Conservation (phyloP, 1,284 basidiomycete genomes). For the Cystobasidiaceae sp. region DNA sequence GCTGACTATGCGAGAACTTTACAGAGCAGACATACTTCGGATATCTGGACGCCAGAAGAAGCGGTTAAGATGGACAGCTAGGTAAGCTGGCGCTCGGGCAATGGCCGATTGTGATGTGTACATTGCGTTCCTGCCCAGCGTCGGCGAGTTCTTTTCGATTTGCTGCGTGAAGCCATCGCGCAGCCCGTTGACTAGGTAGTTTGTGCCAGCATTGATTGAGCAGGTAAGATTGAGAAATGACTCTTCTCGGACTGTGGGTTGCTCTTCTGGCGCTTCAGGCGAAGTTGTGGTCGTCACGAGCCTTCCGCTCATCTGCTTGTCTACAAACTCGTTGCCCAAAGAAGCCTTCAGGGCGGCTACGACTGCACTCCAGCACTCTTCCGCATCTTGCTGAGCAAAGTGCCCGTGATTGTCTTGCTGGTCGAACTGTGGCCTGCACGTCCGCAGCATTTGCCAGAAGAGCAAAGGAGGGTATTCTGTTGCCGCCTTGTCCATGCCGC, state of each 20-base stretch:
- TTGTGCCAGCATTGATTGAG: constrained; percentile 79
- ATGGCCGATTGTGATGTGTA: constrained; percentile 82
- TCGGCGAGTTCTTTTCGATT: constrained; percentile 77
- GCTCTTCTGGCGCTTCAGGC: constrained; percentile 72
- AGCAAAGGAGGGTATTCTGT: constrained; percentile 69
- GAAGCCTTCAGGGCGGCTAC: constrained; percentile 67
- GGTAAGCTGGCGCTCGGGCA: constrained; percentile 71
- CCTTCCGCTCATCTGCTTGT: constrained; percentile 77
- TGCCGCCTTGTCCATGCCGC: constrained; percentile 66
- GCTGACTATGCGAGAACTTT: neutral
- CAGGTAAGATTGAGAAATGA: constrained; percentile 84
- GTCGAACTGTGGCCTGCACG: constrained; percentile 84
- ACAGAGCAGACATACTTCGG: constrained; percentile 57
- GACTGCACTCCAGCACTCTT: constrained; percentile 86
- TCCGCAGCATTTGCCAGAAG: constrained; percentile 58
- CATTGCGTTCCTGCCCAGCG: constrained; percentile 69
- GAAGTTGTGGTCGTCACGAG: constrained; percentile 73
- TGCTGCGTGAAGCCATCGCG: constrained; percentile 64
- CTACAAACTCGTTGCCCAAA: constrained; percentile 62
- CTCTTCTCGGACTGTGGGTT: constrained; percentile 61
- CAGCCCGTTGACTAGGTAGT: constrained; percentile 85
- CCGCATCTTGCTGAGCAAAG: constrained; percentile 92
- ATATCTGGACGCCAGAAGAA: constrained; percentile 95
- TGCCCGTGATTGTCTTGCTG: constrained; percentile 60
- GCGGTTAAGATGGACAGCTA: constrained; percentile 87